Percentiles rank a stretch among this genome's conserved stretches.
These are phyloP conservation scores for Penicillium fuscoglaucum DNA, from an alignment of 2,329 filamentous ascomycete species.

Conservation along the genomic window DNA sequence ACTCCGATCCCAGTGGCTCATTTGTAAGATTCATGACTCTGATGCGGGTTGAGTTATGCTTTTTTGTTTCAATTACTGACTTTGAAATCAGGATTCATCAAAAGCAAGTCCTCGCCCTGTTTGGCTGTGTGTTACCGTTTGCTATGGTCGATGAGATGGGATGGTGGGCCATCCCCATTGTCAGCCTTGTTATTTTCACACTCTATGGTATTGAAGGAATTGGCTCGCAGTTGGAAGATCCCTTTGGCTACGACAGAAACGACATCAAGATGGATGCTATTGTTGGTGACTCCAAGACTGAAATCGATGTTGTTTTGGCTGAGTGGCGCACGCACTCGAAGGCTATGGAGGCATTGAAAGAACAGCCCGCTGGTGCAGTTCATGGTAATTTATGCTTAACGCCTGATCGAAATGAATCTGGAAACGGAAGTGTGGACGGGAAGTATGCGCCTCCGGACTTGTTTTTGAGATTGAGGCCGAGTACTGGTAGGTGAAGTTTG, in stretches of 20 bases:
- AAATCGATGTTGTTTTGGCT: constrained; percentile 58
- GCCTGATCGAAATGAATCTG: background rate
- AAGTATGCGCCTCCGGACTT: constrained; percentile 32
- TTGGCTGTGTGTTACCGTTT: constrained; percentile 61
- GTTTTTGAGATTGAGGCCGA: constrained; percentile 29
- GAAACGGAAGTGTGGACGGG: constrained; percentile 9
- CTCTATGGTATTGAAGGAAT: constrained; percentile 66
- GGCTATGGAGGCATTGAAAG: constrained; percentile 16
- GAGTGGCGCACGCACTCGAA: constrained; percentile 53
- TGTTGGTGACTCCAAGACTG: constrained; percentile 59
- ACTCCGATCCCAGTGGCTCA: constrained; percentile 66
- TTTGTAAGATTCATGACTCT: constrained; percentile 37
- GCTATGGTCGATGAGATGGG: constrained; percentile 63
- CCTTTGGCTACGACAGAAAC: constrained; percentile 65
- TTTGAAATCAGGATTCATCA: constrained; percentile 56
- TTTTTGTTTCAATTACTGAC: background rate
- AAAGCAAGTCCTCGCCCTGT: constrained; percentile 63
- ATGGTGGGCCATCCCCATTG: constrained; percentile 63
- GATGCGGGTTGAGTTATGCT: background rate
- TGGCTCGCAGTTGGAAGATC: constrained; percentile 64
- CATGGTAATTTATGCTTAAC: constrained; percentile 19
- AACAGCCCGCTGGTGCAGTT: constrained; percentile 14
- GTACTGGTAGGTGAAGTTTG: constrained; percentile 6
- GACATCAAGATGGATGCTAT: constrained; percentile 69
- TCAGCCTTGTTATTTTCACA: constrained; percentile 62